phyloP scores from a whole-genome alignment of 2,329 filamentous ascomycete species.

The Pseudogymnoascus sp. region DNA sequence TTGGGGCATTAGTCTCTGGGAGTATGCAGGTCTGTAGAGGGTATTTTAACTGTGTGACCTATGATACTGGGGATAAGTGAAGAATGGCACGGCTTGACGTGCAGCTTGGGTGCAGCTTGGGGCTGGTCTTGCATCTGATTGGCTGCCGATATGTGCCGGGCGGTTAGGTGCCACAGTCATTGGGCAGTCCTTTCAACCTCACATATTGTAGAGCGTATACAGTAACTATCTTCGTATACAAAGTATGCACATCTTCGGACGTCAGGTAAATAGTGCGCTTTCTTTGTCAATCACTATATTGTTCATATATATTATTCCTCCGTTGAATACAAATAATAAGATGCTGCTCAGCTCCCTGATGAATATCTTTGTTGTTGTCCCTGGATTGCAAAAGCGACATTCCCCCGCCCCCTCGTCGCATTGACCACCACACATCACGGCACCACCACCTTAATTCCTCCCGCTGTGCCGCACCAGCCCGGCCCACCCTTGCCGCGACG shows the following conservation, averaged over 20 bases:
- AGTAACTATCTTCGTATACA: slow-evolving; percentile 1
- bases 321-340: background rate
- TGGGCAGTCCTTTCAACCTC: background rate
- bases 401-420: background rate
- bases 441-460: slow-evolving; percentile 1
- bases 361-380: background rate
- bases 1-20: background rate
- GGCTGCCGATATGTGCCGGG: background rate
- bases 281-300: background rate
- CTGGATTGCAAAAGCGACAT: background rate
- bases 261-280: background rate
- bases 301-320: background rate
- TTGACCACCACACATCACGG: slow-evolving; percentile 2
- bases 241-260: background rate
- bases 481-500: slow-evolving; percentile 7
- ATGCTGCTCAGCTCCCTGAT: background rate
- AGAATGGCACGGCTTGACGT: slow-evolving; percentile 8
- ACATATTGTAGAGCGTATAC: background rate
- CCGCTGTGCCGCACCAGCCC: background rate
- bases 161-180: slow-evolving; percentile 2
- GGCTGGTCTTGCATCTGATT: background rate
- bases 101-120: background rate
- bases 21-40: background rate
- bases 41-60: slow-evolving; percentile 1
- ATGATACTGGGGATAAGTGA: slow-evolving; percentile 6